Percentiles rank a stretch among this genome's conserved stretches.
Evolutionary conservation across 106 monocot species (phyloP).

Genomic region (Dendrobium catenatum): DNA sequence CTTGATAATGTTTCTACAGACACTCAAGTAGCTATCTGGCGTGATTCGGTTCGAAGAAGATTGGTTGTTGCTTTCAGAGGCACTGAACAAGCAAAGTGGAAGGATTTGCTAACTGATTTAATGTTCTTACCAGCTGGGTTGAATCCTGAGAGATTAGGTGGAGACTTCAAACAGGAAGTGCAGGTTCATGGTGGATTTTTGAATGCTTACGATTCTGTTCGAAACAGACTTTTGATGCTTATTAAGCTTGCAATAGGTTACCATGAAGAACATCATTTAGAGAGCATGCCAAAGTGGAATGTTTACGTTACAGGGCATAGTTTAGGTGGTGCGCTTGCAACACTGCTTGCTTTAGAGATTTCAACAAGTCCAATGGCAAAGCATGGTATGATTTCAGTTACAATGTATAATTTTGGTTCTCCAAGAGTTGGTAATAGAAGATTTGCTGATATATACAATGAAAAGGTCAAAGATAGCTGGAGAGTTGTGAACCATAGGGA

Average conservation of each 20-base stretch:
- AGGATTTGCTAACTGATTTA: constrained; percentile 85
- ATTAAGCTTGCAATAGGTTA: constrained; percentile 51
- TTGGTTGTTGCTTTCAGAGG: constrained; percentile 89
- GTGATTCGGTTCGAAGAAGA: constrained; percentile 65
- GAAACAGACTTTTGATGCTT: constrained; percentile 67
- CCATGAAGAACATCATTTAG: constrained; percentile 39
- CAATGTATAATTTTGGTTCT: constrained; percentile 99
- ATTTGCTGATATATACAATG: constrained; percentile 84
- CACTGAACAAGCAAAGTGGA: constrained; percentile 95
- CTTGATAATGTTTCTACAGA: constrained; percentile 89
- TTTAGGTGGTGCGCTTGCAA: constrained; percentile 96
- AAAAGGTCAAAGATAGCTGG: constrained; percentile 98
- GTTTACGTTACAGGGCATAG: constrained; percentile 94
- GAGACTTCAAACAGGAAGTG: constrained; percentile 81
- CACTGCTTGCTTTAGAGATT: constrained; percentile 88
- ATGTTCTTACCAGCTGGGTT: constrained; percentile 81
- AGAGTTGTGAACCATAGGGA: constrained; percentile 94
- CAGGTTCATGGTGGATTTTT: constrained; percentile 97
- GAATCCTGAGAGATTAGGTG: constrained; percentile 87
- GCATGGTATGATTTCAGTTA: constrained; percentile 62
- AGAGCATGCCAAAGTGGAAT: constrained; percentile 51
- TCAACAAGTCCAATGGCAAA: constrained; percentile 80
- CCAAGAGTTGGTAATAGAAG: constrained; percentile 96
- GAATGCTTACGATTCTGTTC: constrained; percentile 88
- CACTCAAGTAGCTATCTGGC: constrained; percentile 96